Percentiles rank a stretch among this genome's conserved stretches.
These are phyloP conservation scores for grape (Vitis vinifera) DNA, from an alignment of 164 flowering plant species.

Conservation along the genomic window ASM3070453v1 NC_081820.1:343001-343500, in stretches of 20 bases:
- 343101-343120: slow-evolving; percentile 97
- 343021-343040: not conserved
- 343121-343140: slow-evolving; percentile 90
- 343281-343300: slow-evolving; percentile 79
- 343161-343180: slow-evolving; percentile 96
- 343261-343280: slow-evolving; percentile 92
- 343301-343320: slow-evolving; percentile 81
- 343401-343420: no score
- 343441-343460: not conserved
- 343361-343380: slow-evolving; percentile 76
- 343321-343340: slow-evolving; percentile 81
- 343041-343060: not conserved
- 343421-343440: not conserved
- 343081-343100: slow-evolving; percentile 92
- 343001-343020: not conserved
- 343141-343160: slow-evolving; percentile 97
- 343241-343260: slow-evolving; percentile 15
- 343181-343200: no score
- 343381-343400: slow-evolving; percentile 74
- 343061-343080: slow-evolving; percentile 31
- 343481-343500: slow-evolving; percentile 82
- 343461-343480: not conserved
- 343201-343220: no score
- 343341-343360: slow-evolving; percentile 71
- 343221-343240: not conserved